Base-by-base conservation (phyloP, 768 basidiomycete species). In the Rhizopogon roseolus region DNA sequence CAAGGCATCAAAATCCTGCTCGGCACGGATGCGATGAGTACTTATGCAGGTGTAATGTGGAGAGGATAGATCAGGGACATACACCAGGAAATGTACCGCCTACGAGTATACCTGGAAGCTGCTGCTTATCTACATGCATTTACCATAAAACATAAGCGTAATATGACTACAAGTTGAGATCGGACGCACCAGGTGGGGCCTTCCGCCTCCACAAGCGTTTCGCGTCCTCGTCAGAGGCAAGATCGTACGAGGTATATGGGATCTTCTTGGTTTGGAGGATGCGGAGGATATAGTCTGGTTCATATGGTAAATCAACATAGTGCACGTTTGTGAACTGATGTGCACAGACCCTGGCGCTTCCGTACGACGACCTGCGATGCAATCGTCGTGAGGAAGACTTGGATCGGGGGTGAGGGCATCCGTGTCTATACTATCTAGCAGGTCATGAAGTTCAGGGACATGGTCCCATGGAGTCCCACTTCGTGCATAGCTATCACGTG, bases 211-310 rank as follows among this genome's bases (percentile, higher is more conserved):
- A 93, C 22, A 91, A 68, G 53, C 71, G 70, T 66, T 92, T 93
- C 14, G 91, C 90, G 17, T 83, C 79, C 62, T 87, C 86, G 64
- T 93, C 90, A 4, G 87, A 90, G 28, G 91, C 91, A 38, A 93
- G 78, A 69, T 93, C 91, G 63, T 90, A 93, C 9, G 88, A 86
- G 1, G 74, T 84, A 71, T 86, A 93, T 6, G 82, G 77, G 49
- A 93, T 88, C 74, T 88, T 92, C 80, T 90, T 90, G 66, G 86
- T 83, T 68, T 93, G 91, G 50, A 93, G 74, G 51, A 86, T 88
- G 48, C 91, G 83, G 52, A 93, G 66, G 41, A 93, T 72, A 64
- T 90, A 92, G 64, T 93, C 91, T 92, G 67, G 36, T 29, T 9
- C 32, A 49, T 6, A 41, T 17, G 50, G 19, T 48, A 49, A 10